Conservation (phyloP, 1,284 basidiomycete genomes). For the Singerocomus inundabilis region DNA sequence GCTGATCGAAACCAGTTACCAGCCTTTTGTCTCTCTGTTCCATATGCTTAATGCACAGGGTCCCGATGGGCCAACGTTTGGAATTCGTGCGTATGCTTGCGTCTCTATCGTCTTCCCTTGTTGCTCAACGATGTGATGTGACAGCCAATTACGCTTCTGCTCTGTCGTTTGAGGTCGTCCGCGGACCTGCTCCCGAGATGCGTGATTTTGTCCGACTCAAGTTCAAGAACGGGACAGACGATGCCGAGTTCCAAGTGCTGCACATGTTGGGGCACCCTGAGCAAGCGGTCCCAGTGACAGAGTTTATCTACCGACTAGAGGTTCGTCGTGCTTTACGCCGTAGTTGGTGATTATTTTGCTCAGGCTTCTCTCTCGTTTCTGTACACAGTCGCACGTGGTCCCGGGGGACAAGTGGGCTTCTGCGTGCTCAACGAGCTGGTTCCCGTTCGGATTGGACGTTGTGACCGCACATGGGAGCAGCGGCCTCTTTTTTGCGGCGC, state of each 20-base stretch:
- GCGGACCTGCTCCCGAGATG: conserved; percentile 66
- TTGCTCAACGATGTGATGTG: neutral
- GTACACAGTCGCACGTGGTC: conserved; percentile 60
- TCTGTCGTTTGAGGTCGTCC: conserved; percentile 73
- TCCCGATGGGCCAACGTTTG: conserved; percentile 52
- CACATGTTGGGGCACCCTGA: conserved; percentile 66
- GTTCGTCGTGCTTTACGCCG: conserved; percentile 37
- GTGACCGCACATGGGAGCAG: conserved; percentile 22
- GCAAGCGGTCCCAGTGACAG: conserved; percentile 62
- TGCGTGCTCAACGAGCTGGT: conserved; percentile 45
- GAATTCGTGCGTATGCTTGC: conserved; percentile 56
- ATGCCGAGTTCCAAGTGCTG: conserved; percentile 50
- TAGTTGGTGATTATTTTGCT: too few relatives aligned
- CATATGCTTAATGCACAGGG: conserved; percentile 63
- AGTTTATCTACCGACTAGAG: conserved; percentile 75
- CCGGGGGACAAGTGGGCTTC: conserved; percentile 63
- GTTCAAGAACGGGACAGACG: conserved; percentile 79
- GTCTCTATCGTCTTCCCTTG: neutral
- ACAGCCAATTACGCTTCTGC: conserved; percentile 78
- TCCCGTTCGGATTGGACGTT: conserved; percentile 33
- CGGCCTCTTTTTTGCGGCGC: too few relatives aligned
- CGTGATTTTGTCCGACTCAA: conserved; percentile 78
- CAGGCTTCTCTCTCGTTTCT: too few relatives aligned
- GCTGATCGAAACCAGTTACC: conserved; percentile 76
- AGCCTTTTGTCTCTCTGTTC: conserved; percentile 85